phyloP scores from a whole-genome alignment of 345 rosid species.

The Combretum micranthum region DNA sequence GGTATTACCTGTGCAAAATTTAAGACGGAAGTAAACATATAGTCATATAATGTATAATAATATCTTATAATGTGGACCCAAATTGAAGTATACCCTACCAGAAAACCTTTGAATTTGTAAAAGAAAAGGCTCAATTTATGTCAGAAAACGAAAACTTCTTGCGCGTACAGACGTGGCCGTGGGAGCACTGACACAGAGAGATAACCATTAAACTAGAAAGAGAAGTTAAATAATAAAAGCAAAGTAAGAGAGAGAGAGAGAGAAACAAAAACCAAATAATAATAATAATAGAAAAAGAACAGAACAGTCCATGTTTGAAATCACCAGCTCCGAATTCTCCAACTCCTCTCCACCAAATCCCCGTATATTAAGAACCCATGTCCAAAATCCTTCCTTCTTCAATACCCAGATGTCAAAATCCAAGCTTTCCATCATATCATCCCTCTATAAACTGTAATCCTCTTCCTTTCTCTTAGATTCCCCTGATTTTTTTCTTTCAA shows the following conservation, averaged over 20 bases:
- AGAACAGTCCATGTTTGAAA: constrained; percentile 14
- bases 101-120: too few relatives aligned
- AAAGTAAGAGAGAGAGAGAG: neutral
- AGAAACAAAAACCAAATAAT: neutral
- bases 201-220: neutral
- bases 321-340: constrained; percentile 21
- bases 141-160: too few relatives aligned
- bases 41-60: too few relatives aligned
- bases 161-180: too few relatives aligned
- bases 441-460: neutral
- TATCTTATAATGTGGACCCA: too few relatives aligned
- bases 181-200: too few relatives aligned
- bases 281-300: neutral
- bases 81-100: too few relatives aligned
- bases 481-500: constrained; percentile 9
- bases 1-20: too few relatives aligned
- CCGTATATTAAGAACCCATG: constrained; percentile 25
- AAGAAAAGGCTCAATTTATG: too few relatives aligned
- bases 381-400: too few relatives aligned
- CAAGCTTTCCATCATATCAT: neutral
- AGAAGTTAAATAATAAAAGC: neutral
- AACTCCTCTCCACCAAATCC: constrained; percentile 17
- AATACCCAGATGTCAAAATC: constrained; percentile 38
- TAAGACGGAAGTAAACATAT: too few relatives aligned
- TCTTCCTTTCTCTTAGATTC: neutral